Evolutionary conservation across 1,139 yeast species (phyloP), one percentile per base, ranked within the genome.

Genomic region (Meyerozyma smithsonii): DNA sequence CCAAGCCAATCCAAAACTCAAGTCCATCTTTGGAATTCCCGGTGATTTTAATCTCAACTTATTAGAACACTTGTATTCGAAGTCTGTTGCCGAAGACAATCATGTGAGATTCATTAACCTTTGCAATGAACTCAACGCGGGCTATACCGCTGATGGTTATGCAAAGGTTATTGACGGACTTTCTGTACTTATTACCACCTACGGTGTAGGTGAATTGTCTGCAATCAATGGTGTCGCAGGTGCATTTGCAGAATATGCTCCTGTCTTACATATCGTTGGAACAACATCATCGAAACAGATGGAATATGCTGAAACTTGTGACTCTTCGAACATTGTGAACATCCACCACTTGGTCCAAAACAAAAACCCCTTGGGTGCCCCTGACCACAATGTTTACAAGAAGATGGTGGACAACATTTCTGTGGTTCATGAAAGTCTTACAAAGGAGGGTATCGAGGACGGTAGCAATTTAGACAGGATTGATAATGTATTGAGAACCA

Each of bases 141-240:
- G 88, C 17, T 85, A 85, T 53, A 84, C 89, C 18, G 88, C 85
- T 23, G 94, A 85, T 51, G 94, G 90, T 16, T 85, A 83, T 54
- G 79, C 86, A 15, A 75, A 85, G 46, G 72, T 70, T 35, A 62
- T 73, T 26, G 61, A 58, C 25, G 64, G 71, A 36, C 51, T 74
- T 48, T 58, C 72, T 14, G 77, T 68, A 1, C 52, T 81, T 38
- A 66, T 81, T 45, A 77, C 87, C 32, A 80, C 87, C 14, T 84
- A 72, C 61, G 96, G 95, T 41, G 96, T 88, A 37, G 96, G 96
- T 43, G 96, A 87, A 62, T 73, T 87, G 44, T 79, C 87, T 41
- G 95, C 95, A 11, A 61, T 87, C 48, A 88, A 87, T 62, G 96
- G 95, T 39, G 72, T 85, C 45, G 78, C 90, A 36, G 95, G 95